Base-by-base conservation (phyloP, 495 filamentous ascomycete genomes). In the Trichoderma orchidacearum region DNA sequence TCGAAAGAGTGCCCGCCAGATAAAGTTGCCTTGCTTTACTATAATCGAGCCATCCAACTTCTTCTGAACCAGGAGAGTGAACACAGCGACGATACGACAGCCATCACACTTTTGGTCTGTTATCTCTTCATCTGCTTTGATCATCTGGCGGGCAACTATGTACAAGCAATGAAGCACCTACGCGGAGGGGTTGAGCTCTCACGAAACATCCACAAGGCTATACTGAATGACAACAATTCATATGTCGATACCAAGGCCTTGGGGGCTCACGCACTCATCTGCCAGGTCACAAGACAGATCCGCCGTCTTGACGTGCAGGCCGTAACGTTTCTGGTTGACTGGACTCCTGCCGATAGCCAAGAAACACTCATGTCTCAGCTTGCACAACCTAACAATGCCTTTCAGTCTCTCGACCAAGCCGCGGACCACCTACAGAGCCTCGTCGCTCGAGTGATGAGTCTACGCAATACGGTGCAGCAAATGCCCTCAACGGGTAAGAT, bases 221-320 rank as follows among this genome's bases (percentile, higher is more conserved):
- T 62, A 38, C 45, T 35, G 9, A 34, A 30, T 13, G 25, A 38
- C 21, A 53, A 15, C 27, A 35, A 58, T 31, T 13, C 6, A 30
- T 21, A 56, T 13, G 41, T 55, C 5, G 54, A 38, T 29, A 35
- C 53, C 23, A 28, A 48, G 7, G 0, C 18, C 38, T 25, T 9
- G 27, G 38, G 45, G 13, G 6, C 17, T 56, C 53, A 48, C 12
- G 36, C 17, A 0, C 30, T 45, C 13, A 50, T 41, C 27, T 34
- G 38, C 5, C 51, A 58, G 11, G 56, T 67, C 30, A 54, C 60
- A 7, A 51, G 57, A 34, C 51, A 63, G 13, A 59, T 67, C 41
- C 59, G 59, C 13, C 58, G 62, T 50, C 57, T 67, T 25, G 65
- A 67, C 36, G 57, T 62, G 54, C 65, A 67, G 52, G 61, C 63